Base-by-base conservation (phyloP, 2,329 filamentous ascomycete species). In the Nemania bipapillata region DNA sequence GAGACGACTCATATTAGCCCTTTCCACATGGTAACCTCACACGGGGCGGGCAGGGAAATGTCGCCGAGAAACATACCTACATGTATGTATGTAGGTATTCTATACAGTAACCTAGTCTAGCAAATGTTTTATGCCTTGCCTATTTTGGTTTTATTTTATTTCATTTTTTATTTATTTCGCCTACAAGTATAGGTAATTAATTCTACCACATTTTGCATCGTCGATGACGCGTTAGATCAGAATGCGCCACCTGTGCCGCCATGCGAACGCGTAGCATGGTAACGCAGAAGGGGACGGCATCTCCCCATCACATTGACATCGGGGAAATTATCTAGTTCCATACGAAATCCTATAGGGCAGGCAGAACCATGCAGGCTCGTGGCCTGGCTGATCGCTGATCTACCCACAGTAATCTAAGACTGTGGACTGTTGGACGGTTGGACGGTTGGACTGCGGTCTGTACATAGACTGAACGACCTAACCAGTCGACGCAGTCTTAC, bases 391-490 rank as follows among this genome's bases (percentile, higher is more conserved):
- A 26, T 12, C 15, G 37, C 11, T 12, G 32, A n/a, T n/a, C n/a
- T n/a, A n/a, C n/a, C n/a, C n/a, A n/a, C n/a, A n/a, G n/a, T n/a
- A n/a, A n/a, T n/a, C n/a, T n/a, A n/a, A n/a, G n/a, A n/a, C n/a
- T n/a, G n/a, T n/a, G n/a, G n/a, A n/a, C n/a, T n/a, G n/a, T n/a
- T n/a, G n/a, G n/a, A n/a, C n/a, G n/a, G n/a, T n/a, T n/a, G n/a
- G n/a, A n/a, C n/a, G n/a, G n/a, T n/a, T 32, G 30, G 30, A 32
- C 30, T 32, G 9, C 30, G 4, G 30, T 9, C 4, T 32, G 30
- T n/a, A n/a, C n/a, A 32, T 9, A 66, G 64, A 66, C 30, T 59
- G 49, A 17, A 59, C 37, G n/a, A n/a, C n/a, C n/a, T n/a, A n/a
- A n/a, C n/a, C n/a, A n/a, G n/a, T n/a, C n/a, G n/a, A n/a, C n/a